phyloP scores from a whole-genome alignment of 768 basidiomycete species.

The Multifurca ochricompacta region DNA sequence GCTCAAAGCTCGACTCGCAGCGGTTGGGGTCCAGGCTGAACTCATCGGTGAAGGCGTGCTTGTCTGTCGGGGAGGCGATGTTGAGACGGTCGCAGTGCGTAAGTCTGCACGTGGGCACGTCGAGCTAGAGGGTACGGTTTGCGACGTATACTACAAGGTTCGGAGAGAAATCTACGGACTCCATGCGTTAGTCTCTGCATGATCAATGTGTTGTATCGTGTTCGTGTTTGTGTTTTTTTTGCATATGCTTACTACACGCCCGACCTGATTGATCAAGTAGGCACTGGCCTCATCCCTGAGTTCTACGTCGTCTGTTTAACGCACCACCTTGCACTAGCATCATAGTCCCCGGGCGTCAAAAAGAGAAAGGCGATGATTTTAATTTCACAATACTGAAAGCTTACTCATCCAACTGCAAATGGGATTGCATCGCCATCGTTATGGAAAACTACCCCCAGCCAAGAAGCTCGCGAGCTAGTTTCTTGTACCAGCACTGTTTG shows the following conservation, averaged over 20 bases:
- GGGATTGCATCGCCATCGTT: too few species aligned
- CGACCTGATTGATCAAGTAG: not conserved
- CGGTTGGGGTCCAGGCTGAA: constrained; percentile 79
- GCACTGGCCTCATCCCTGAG: too few species aligned
- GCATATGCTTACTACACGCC: not conserved
- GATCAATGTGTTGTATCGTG: constrained; percentile 1
- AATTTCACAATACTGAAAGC: too few species aligned
- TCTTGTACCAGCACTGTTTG: too few species aligned
- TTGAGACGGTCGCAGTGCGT: constrained; percentile 76
- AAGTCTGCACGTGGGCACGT: constrained; percentile 82
- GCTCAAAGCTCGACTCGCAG: constrained; percentile 71
- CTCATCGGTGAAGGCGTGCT: constrained; percentile 97
- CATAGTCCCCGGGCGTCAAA: too few species aligned
- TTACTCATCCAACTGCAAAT: too few species aligned
- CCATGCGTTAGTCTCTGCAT: constrained; percentile 80
- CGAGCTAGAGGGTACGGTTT: constrained; percentile 84
- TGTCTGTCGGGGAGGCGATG: constrained; percentile 66
- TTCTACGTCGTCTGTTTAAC: too few species aligned
- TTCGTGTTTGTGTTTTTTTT: not conserved
- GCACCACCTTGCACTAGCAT: too few species aligned
- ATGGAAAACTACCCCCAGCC: too few species aligned
- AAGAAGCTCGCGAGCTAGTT: too few species aligned
- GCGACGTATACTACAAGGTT: constrained; percentile 83
- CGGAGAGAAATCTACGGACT: constrained; percentile 83
- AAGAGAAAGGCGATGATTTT: too few species aligned